phyloP scores from a whole-genome alignment of 768 basidiomycete genomes.

The Pilatotrama ljubarskyi region DNA sequence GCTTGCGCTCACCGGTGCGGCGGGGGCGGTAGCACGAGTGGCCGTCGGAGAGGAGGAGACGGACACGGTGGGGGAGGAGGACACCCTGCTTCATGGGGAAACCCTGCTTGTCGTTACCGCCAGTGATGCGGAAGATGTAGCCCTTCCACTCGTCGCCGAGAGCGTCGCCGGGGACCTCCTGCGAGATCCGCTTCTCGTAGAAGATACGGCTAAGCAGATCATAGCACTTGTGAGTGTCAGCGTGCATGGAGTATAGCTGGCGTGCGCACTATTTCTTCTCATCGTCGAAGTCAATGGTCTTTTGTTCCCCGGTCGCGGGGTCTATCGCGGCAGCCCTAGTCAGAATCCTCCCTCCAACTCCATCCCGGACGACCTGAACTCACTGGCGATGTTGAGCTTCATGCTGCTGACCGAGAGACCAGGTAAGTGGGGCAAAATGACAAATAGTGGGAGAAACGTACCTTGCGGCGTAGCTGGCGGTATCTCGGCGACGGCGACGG shows the following conservation, averaged over 20 bases:
- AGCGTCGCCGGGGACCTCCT: slow-evolving; percentile 89
- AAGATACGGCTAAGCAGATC: slow-evolving; percentile 72
- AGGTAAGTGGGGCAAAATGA: slow-evolving; percentile 24
- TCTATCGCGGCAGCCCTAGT: slow-evolving; percentile 44
- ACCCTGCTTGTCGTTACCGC: slow-evolving; percentile 98
- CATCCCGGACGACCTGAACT: slow-evolving; percentile 36
- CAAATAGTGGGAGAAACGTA: slow-evolving; percentile 31
- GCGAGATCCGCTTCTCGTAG: slow-evolving; percentile 95
- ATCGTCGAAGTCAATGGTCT: slow-evolving; percentile 92
- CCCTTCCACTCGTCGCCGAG: slow-evolving; percentile 97
- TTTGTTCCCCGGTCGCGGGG: slow-evolving; percentile 97
- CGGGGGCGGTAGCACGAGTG: slow-evolving; percentile 97
- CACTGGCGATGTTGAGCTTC: slow-evolving; percentile 98
- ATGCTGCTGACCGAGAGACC: slow-evolving; percentile 48
- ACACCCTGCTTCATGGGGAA: slow-evolving; percentile 99
- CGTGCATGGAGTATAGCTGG: background rate
- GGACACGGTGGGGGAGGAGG: slow-evolving; percentile 89
- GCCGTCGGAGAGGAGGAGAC: slow-evolving; percentile 90
- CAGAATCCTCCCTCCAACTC: background rate
- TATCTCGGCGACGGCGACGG: slow-evolving; percentile 40
- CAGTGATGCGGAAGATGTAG: slow-evolving; percentile 94
- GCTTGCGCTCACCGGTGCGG: slow-evolving; percentile 93
- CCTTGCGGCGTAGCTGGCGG: slow-evolving; percentile 40
- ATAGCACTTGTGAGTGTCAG: background rate
- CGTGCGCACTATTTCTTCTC: slow-evolving; percentile 74